Evolutionary conservation across 2,329 filamentous ascomycete species (phyloP).

Genomic region (Epichloe uncinata): DNA sequence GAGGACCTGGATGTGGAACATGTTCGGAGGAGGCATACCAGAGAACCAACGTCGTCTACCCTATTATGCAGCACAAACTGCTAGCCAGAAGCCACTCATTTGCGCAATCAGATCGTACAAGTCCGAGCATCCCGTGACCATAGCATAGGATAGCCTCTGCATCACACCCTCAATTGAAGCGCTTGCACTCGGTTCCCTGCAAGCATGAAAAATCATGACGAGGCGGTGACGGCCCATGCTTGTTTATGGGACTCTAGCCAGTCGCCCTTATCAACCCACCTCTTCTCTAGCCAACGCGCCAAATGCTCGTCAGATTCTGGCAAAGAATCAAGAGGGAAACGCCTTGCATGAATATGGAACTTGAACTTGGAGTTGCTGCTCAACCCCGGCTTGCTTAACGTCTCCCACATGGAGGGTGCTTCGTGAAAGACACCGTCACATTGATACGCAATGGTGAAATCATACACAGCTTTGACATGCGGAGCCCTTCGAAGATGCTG

Average conservation of each 20-base stretch:
- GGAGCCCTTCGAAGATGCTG: slow-evolving; percentile 37
- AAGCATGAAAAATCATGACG: slow-evolving; percentile 1
- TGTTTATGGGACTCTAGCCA: slow-evolving; percentile 27
- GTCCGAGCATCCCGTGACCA: neutral
- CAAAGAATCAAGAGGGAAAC: slow-evolving; percentile 34
- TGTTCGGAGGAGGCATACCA: too few relatives aligned
- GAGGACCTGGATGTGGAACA: too few relatives aligned
- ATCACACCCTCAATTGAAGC: neutral
- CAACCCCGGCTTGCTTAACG: slow-evolving; percentile 28
- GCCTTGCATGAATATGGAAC: slow-evolving; percentile 36
- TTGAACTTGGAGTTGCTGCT: slow-evolving; percentile 25
- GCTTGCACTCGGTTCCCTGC: neutral
- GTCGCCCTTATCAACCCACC: slow-evolving; percentile 40
- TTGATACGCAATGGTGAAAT: slow-evolving; percentile 41
- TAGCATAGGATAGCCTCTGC: neutral
- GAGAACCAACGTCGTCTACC: too few relatives aligned
- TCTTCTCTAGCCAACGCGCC: slow-evolving; percentile 37
- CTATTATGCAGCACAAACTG: neutral
- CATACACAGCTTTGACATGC: slow-evolving; percentile 41
- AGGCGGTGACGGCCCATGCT: slow-evolving; percentile 6
- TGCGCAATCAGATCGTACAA: neutral
- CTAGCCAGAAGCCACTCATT: neutral
- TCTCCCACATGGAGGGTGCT: slow-evolving; percentile 40
- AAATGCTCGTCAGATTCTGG: slow-evolving; percentile 33
- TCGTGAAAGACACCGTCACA: slow-evolving; percentile 27